Conservation (phyloP, 2,329 filamentous ascomycete genomes). For the Fusarium tuaranense region DNA sequence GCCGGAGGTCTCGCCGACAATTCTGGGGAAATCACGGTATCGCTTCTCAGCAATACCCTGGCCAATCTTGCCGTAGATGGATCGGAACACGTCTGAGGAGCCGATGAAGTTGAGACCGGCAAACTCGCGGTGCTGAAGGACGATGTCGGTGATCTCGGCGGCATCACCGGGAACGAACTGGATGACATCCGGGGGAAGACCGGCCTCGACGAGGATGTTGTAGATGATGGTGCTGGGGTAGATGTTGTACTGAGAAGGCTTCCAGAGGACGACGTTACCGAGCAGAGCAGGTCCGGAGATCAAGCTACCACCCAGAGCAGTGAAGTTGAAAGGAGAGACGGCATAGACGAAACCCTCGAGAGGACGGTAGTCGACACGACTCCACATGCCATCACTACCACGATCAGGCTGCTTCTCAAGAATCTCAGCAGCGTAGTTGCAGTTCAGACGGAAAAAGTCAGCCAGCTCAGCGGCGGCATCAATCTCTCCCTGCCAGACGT, state of each 20-base stretch:
- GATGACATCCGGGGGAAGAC: conserved; percentile 87
- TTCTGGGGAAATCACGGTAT: conserved; percentile 86
- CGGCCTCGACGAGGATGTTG: conserved; percentile 90
- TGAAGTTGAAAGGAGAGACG: conserved; percentile 96
- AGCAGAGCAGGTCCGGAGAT: conserved; percentile 85
- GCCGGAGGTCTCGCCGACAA: conserved; percentile 90
- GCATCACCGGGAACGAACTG: conserved; percentile 94
- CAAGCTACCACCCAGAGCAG: conserved; percentile 90
- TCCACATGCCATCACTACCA: conserved; percentile 48
- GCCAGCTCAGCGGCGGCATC: conserved; percentile 91
- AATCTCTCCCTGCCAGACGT: conserved; percentile 98
- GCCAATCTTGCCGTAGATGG: conserved; percentile 87
- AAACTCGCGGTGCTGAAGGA: conserved; percentile 82
- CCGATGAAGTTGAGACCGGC: conserved; percentile 95
- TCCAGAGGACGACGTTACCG: conserved; percentile 97
- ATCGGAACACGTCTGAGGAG: conserved; percentile 90
- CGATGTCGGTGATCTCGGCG: conserved; percentile 81
- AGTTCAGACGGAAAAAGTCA: conserved; percentile 94
- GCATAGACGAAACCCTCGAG: conserved; percentile 96
- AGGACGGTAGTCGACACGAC: conserved; percentile 89
- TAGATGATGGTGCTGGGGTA: conserved; percentile 90
- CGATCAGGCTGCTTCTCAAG: conserved; percentile 50
- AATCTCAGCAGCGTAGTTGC: conserved; percentile 79
- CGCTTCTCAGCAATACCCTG: conserved; percentile 82
- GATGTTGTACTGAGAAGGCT: conserved; percentile 88